Evolutionary conservation across 768 basidiomycete genomes (phyloP).

Genomic region (Boletus vermiculosoides): DNA sequence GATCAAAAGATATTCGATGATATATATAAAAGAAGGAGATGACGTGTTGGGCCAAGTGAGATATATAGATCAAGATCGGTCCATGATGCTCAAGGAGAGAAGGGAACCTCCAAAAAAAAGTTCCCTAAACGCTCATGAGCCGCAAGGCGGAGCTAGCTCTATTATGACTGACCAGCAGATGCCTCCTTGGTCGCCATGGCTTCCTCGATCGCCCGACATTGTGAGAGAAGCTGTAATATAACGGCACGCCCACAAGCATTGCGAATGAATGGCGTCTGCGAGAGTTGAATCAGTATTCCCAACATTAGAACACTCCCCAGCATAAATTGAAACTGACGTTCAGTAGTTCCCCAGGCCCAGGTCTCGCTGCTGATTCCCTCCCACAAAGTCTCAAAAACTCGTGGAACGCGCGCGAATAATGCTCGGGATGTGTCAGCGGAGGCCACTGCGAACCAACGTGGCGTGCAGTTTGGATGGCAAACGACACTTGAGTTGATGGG

Average conservation of each 20-base stretch:
- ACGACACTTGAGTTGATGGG: conserved; percentile 17
- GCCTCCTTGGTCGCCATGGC: conserved; percentile 19
- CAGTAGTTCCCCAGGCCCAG: conserved; percentile 53
- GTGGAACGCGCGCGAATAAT: conserved; percentile 67
- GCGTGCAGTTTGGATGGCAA: conserved; percentile 40
- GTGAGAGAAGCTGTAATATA: conserved; percentile 63
- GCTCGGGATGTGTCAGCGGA: conserved; percentile 52
- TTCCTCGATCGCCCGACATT: conserved; percentile 68
- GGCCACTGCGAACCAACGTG: conserved; percentile 64
- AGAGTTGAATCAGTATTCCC: conserved; percentile 4
- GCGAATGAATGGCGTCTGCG: conserved; percentile 60
- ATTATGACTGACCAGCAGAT: neutral
- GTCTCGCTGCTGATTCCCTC: conserved; percentile 53
- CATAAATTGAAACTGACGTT: conserved; percentile 44
- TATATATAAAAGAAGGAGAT: neutral
- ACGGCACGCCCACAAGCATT: conserved; percentile 68
- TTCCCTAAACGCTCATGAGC: neutral
- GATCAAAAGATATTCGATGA: neutral
- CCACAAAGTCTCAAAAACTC: conserved; percentile 71
- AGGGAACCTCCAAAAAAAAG: neutral
- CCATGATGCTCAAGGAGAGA: neutral
- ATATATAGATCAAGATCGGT: conserved; percentile 2
- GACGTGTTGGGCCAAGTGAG: neutral
- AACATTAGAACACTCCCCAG: neutral
- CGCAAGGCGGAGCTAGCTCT: too few relatives aligned